These are phyloP conservation scores for Kalaharituber pfeilii DNA, from an alignment of 2,329 filamentous ascomycete species.

Conservation along the genomic window DNA sequence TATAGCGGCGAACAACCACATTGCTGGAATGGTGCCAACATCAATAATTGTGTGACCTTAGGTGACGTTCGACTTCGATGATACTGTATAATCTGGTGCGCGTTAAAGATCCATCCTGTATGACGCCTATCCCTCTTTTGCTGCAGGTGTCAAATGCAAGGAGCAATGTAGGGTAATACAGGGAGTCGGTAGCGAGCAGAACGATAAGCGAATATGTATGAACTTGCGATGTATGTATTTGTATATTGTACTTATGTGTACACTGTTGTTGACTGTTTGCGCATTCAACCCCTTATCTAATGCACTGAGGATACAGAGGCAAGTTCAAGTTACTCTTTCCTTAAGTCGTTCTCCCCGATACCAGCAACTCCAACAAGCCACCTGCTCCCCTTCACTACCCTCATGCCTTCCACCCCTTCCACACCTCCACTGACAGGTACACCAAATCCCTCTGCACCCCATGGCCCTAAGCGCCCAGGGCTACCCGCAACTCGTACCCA, in stretches of 20 bases:
- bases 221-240: no score
- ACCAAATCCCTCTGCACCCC: background rate
- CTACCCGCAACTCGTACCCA: background rate
- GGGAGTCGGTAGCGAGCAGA: no score
- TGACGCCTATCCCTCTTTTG: no score
- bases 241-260: no score
- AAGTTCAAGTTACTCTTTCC: no score
- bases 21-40: background rate
- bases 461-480: background rate
- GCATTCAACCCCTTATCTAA: no score
- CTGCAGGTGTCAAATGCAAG: no score
- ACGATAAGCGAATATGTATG: no score
- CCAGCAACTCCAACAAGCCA: background rate
- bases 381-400: background rate
- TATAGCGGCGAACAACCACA: background rate
- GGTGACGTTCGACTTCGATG: background rate
- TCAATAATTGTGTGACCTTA: background rate
- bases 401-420: background rate
- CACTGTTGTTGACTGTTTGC: no score
- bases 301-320: no score
- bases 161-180: no score
- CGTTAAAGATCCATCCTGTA: no score
- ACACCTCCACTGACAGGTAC: background rate
- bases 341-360: background rate
- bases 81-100: background rate